Percentiles rank a stretch among this genome's conserved stretches.
Conservation (phyloP, 2,329 filamentous ascomycete species). For the Aspergillus piperis region DNA sequence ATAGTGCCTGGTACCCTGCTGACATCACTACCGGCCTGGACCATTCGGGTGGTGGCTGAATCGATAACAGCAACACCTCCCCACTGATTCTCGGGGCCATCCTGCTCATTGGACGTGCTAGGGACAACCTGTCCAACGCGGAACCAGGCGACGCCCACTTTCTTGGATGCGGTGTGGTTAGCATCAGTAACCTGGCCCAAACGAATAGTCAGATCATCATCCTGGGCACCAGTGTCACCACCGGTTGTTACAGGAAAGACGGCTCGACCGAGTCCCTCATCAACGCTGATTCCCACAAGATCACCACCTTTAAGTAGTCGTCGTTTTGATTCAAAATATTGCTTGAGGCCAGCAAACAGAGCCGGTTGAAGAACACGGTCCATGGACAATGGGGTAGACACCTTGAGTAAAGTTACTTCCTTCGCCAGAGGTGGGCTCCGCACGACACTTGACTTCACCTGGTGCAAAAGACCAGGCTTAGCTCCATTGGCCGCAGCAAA, state of each 20-base stretch:
- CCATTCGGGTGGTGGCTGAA: slow-evolving; percentile 81
- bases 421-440: slow-evolving; percentile 62
- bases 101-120: slow-evolving; percentile 51
- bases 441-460: slow-evolving; percentile 45
- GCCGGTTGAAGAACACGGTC: slow-evolving; percentile 83
- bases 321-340: slow-evolving; percentile 80
- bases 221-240: slow-evolving; percentile 60
- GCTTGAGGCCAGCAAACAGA: slow-evolving; percentile 81
- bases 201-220: slow-evolving; percentile 66
- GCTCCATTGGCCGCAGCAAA: slow-evolving; percentile 44
- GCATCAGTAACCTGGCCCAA: slow-evolving; percentile 36
- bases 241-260: slow-evolving; percentile 68
- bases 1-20: slow-evolving; percentile 75
- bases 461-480: slow-evolving; percentile 60
- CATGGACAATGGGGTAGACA: slow-evolving; percentile 84
- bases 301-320: slow-evolving; percentile 85
- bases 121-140: slow-evolving; percentile 73
- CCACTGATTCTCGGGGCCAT: slow-evolving; percentile 72
- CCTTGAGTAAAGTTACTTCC: slow-evolving; percentile 84
- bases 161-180: slow-evolving; percentile 43
- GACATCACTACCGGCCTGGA: slow-evolving; percentile 84
- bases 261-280: slow-evolving; percentile 78
- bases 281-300: slow-evolving; percentile 83
- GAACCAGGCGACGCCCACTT: slow-evolving; percentile 80
- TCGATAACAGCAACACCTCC: slow-evolving; percentile 85